Percentiles rank a stretch among this genome's conserved stretches.
phyloP scores from a whole-genome alignment of 2,329 filamentous ascomycete species.

The Calonectria pseudoreteaudii region DNA sequence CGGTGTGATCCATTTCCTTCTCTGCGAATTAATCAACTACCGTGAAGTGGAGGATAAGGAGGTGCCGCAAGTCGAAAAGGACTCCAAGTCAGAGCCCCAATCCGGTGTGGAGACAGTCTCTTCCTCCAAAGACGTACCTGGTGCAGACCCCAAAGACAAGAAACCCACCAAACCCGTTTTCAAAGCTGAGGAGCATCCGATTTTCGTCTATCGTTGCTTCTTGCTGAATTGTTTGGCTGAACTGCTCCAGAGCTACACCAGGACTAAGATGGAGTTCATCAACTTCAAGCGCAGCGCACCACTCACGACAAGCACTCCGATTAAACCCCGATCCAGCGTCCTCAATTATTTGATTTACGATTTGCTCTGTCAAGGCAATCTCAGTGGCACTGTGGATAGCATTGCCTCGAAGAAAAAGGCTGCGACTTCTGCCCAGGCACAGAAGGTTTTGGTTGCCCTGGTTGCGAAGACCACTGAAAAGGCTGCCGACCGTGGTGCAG shows the following conservation, averaged over 20 bases:
- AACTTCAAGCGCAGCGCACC: slow-evolving; percentile 96
- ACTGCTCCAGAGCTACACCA: slow-evolving; percentile 89
- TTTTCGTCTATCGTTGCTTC: slow-evolving; percentile 97
- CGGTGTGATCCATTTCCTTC: slow-evolving; percentile 93
- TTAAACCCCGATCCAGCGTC: slow-evolving; percentile 92
- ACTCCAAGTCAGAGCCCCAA: slow-evolving; percentile 51
- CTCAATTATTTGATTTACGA: slow-evolving; percentile 93
- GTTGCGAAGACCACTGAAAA: slow-evolving; percentile 90
- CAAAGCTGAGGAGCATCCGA: slow-evolving; percentile 92
- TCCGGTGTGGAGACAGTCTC: slow-evolving; percentile 42
- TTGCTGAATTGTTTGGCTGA: slow-evolving; percentile 92
- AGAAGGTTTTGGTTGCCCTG: slow-evolving; percentile 86
- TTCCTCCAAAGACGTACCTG: slow-evolving; percentile 46
- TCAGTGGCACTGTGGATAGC: slow-evolving; percentile 78
- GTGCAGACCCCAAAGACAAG: slow-evolving; percentile 65
- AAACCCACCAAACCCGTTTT: slow-evolving; percentile 80
- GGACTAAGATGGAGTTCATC: slow-evolving; percentile 98
- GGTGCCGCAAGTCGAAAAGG: slow-evolving; percentile 56
- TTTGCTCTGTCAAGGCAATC: slow-evolving; percentile 72
- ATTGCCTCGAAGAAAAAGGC: slow-evolving; percentile 84
- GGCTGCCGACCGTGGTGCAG: slow-evolving; percentile 66
- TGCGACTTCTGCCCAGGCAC: slow-evolving; percentile 87
- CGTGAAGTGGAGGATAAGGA: slow-evolving; percentile 93
- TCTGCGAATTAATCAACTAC: slow-evolving; percentile 92
- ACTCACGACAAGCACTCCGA: slow-evolving; percentile 84